Evolutionary conservation across 2,329 filamentous ascomycete species (phyloP).

Genomic region (Cryphonectria japonica): DNA sequence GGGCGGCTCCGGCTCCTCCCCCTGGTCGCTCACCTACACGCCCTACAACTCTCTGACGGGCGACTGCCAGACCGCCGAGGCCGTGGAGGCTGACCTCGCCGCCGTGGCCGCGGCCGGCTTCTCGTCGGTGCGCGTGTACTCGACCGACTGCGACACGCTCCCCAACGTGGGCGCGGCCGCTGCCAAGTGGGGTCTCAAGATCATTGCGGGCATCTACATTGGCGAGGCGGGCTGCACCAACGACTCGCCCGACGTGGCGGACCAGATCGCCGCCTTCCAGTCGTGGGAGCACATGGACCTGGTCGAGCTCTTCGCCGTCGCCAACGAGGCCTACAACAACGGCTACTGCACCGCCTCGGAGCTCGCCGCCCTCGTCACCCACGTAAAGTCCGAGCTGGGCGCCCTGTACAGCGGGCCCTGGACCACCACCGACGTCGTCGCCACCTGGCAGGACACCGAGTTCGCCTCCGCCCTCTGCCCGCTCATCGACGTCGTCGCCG

Average conservation of each 20-base stretch:
- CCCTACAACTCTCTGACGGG: slow-evolving; percentile 64
- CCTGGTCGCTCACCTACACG: slow-evolving; percentile 80
- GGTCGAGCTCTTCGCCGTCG: slow-evolving; percentile 80
- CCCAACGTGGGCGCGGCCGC: slow-evolving; percentile 73
- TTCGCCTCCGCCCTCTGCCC: slow-evolving; percentile 66
- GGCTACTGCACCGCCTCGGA: slow-evolving; percentile 65
- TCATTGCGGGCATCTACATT: slow-evolving; percentile 90
- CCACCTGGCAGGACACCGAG: slow-evolving; percentile 71
- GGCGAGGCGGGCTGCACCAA: slow-evolving; percentile 65
- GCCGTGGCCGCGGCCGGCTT: slow-evolving; percentile 69
- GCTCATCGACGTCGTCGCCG: slow-evolving; percentile 76
- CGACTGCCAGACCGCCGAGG: slow-evolving; percentile 65
- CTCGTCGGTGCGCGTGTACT: slow-evolving; percentile 79
- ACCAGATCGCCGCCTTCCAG: slow-evolving; percentile 76
- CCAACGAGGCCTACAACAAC: slow-evolving; percentile 89
- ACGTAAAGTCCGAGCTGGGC: slow-evolving; percentile 66
- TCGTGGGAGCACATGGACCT: slow-evolving; percentile 74
- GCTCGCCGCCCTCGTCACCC: slow-evolving; percentile 72
- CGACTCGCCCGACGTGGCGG: slow-evolving; percentile 61
- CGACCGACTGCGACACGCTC: slow-evolving; percentile 85
- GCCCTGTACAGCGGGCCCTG: slow-evolving; percentile 74
- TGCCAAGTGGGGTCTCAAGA: slow-evolving; percentile 67
- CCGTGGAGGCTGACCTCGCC: slow-evolving; percentile 64
- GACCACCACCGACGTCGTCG: slow-evolving; percentile 86
- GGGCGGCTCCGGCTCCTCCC: slow-evolving; percentile 46